Evolutionary conservation across 805 yeast species (phyloP), one percentile per base, ranked within the genome.

Genomic region (Wickerhamomyces queroliae): DNA sequence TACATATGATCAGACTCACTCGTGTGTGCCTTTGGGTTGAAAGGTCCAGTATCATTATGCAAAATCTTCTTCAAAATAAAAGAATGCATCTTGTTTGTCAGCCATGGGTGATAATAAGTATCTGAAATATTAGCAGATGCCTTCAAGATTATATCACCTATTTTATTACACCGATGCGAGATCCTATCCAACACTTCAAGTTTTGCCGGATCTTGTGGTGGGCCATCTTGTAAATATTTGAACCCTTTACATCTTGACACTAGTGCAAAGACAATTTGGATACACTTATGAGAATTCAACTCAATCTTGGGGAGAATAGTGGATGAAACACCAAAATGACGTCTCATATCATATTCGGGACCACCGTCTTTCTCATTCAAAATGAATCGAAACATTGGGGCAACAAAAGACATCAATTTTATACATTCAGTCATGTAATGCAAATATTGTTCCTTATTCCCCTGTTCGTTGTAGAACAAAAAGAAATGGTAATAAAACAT

Each of bases 51-150:
- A 3, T 19, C 22, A 30, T 30, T 30, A 7, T 33, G 30, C 21
- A 52, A 25, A 22, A 52, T 11, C 5, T 38, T 44, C 12, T 41
- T 35, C 3, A 41, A 19, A 1, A 55, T 52, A 31, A 35, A 47
- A 1, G 45, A 17, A 32, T 54, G 55, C 21, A 52, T 44, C 31
- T 51, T 55, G 16, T 45, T 38, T 8, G 47, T 45, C 11, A 46
- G 47, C 60, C 60, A 55, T 2, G 49, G 37, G 34, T 54, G 60
- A 35, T 54, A 55, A 34, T 55, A 55, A 2, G 30, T 38, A 20
- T 51, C 53, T 10, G 55, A 36, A 11, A 52, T 29, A 4, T 33
- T 31, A n/a, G 35, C 37, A 23, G 38, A 43, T 4, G 41, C 44
- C 10, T 42, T 36, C 13, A 46, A 20, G 8, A 50, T 40, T 10